These are phyloP conservation scores for Scheffersomyces segobiensis DNA, from an alignment of 1,139 yeast genomes.

Conservation along the genomic window DNA sequence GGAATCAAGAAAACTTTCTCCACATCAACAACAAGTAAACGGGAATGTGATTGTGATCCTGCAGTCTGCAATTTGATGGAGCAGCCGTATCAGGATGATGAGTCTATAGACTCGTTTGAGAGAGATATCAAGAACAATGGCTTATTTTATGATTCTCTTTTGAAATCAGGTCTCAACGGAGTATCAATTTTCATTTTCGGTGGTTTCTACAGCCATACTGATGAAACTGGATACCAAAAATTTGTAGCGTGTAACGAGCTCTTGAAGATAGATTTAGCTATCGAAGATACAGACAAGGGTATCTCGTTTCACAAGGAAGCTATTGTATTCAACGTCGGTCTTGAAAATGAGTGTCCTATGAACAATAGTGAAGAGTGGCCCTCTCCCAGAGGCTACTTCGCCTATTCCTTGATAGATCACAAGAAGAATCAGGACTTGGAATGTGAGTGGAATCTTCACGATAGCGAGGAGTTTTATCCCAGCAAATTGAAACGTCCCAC, in stretches of 20 bases:
- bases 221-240: conserved; percentile 15
- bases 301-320: conserved; percentile 24
- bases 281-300: conserved; percentile 13
- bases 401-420: conserved; percentile 31
- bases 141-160: conserved; percentile 12
- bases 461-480: background rate
- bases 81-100: background rate
- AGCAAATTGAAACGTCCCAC: conserved; percentile 3
- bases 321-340: conserved; percentile 16
- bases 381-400: conserved; percentile 43
- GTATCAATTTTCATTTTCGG: conserved; percentile 42
- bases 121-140: conserved; percentile 4
- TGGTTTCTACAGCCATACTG: conserved; percentile 30
- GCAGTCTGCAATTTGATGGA: background rate
- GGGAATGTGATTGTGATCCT: background rate
- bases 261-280: conserved; percentile 35
- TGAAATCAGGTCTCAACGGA: conserved; percentile 18
- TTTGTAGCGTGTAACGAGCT: conserved; percentile 40
- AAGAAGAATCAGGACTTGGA: conserved; percentile 12
- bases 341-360: conserved; percentile 7
- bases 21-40: background rate
- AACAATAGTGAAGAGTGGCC: conserved; percentile 25
- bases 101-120: background rate
- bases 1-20: background rate
- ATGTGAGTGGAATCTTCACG: conserved; percentile 1